Base-by-base conservation (phyloP, 257 asterid species). In the Solanum tarapatanum region DNA sequence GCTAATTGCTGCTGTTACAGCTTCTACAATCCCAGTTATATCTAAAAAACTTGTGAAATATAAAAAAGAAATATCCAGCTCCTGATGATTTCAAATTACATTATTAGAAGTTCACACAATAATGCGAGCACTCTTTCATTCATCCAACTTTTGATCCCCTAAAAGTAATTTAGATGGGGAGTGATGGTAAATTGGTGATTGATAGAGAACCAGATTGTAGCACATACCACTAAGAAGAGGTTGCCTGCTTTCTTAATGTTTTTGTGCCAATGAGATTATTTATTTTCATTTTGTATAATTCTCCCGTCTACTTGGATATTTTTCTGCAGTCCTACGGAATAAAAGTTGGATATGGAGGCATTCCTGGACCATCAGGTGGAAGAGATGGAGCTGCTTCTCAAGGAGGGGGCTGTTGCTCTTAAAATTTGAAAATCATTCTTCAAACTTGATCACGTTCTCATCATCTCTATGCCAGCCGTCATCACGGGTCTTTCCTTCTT, bases 281-380 rank as follows among this genome's bases (percentile, higher is more conserved):
- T 85, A 39, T 21, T 86, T 72, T 33, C 19, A 33, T 43, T 2
- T 0, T 43, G 35, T 28, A 28, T 80, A 43, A 80, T 45, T 39
- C 23, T 24, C 48, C 35, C 8, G 26, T 39, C 17, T 35, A 35
- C 33, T 75, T 32, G 58, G 21, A 33, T 64, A 30, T 33, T 60
- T 80, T 62, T 58, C 24, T 88, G 91, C 96, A 97, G 98, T 96
- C 99, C 5, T 90, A 93, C 70, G 99, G 99, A 58, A 97, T 97
- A 76, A 95, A 96, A 93, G 95, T 97, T 60, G 99, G 99, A 45
- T 93, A 94, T 30, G 97, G 96, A 72, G 97, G 98, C 70, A 91
- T 93, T 68, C 96, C 94, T 0, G 98, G 98, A 84, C 91, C 98
- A 11, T 92, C 98, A 48, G 96, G 97, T 39, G 95, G 97, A 43